phyloP scores from a whole-genome alignment of 2,329 filamentous ascomycete genomes.

The Talaromyces atroroseus region DNA sequence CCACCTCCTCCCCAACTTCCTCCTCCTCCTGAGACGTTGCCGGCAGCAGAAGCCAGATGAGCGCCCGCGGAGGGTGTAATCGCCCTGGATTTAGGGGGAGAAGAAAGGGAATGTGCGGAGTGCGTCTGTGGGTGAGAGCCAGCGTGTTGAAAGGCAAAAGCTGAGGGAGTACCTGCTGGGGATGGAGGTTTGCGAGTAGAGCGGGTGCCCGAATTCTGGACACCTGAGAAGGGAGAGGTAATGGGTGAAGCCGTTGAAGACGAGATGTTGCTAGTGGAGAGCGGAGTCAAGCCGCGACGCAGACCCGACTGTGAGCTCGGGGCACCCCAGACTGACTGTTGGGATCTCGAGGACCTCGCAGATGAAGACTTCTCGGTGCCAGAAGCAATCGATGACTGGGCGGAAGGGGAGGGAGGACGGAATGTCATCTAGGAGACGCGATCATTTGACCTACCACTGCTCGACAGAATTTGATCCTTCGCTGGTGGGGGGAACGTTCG shows the following conservation, averaged over 20 bases:
- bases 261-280: slow-evolving; percentile 49
- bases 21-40: slow-evolving; percentile 48
- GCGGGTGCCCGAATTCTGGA: slow-evolving; percentile 46
- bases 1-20: slow-evolving; percentile 47
- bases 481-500: background rate
- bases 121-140: slow-evolving; percentile 51
- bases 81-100: slow-evolving; percentile 50
- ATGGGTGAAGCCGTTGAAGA: slow-evolving; percentile 47
- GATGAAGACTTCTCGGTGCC: slow-evolving; percentile 45
- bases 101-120: slow-evolving; percentile 50
- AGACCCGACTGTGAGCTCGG: slow-evolving; percentile 50
- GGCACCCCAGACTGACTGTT: slow-evolving; percentile 55
- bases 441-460: slow-evolving; percentile 44
- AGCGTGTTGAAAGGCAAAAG: slow-evolving; percentile 50
- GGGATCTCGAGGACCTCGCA: slow-evolving; percentile 38
- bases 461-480: slow-evolving; percentile 17
- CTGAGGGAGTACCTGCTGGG: slow-evolving; percentile 50
- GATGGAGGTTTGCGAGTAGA: slow-evolving; percentile 51
- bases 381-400: slow-evolving; percentile 49
- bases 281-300: slow-evolving; percentile 54
- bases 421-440: slow-evolving; percentile 53
- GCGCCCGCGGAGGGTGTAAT: slow-evolving; percentile 51
- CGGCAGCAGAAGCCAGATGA: slow-evolving; percentile 53
- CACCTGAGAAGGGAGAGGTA: slow-evolving; percentile 48
- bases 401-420: slow-evolving; percentile 48